A percentile compares a stretch with the other conserved stretches of the same genome.
Evolutionary conservation across 176 grass and related monocot genomes (phyloP).

Genomic region (Zizania latifolia): DNA sequence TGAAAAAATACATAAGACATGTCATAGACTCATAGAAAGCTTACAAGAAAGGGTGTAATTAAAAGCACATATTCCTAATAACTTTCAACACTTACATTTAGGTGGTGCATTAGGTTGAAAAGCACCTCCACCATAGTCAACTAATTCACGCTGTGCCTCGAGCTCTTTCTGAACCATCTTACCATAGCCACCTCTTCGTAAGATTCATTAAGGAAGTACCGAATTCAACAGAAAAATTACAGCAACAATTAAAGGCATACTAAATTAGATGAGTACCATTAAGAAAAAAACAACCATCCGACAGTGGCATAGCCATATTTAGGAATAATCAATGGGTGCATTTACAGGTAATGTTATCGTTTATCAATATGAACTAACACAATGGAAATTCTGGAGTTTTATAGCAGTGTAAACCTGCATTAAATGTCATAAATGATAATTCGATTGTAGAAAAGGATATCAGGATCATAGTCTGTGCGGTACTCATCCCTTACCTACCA

Average conservation of each 20-base stretch:
- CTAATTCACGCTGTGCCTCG: constrained; percentile 87
- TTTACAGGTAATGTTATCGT: background rate
- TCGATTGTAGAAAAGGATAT: constrained; percentile 46
- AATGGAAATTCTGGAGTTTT: constrained; percentile 1
- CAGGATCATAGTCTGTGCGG: constrained; percentile 97
- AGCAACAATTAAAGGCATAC: background rate
- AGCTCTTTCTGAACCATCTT: constrained; percentile 96
- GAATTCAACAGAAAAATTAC: background rate
- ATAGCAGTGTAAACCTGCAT: background rate
- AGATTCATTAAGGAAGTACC: constrained; percentile 40
- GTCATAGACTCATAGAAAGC: no score
- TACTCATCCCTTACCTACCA: constrained; percentile 85
- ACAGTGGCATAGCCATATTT: background rate
- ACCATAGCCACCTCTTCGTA: constrained; percentile 87
- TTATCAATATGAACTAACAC: background rate
- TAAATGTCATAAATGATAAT: background rate
- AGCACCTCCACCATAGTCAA: constrained; percentile 72
- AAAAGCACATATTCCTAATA: background rate
- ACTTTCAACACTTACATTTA: constrained; percentile 37
- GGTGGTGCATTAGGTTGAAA: constrained; percentile 46
- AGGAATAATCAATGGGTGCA: background rate
- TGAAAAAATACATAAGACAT: no score
- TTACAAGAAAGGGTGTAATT: background rate
- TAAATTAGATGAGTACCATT: background rate
- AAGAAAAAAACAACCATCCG: constrained; percentile 5